Evolutionary conservation across 768 basidiomycete genomes (phyloP), one percentile per base, ranked within the genome.

Genomic region (Krasilnikovozyma curviuscula): DNA sequence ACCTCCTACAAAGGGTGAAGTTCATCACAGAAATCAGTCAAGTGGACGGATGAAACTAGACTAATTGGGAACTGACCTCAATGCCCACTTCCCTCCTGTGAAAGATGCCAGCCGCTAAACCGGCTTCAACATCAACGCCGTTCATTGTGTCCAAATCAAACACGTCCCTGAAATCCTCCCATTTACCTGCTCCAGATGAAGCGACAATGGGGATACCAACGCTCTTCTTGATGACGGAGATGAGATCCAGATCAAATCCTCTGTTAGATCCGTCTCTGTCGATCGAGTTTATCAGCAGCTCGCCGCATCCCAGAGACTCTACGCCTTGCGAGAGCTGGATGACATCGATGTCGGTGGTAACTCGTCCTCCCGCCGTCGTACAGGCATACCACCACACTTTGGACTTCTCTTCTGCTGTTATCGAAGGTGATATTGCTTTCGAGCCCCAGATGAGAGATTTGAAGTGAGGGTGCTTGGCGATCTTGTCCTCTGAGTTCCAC

Each of bases 341-440:
- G 35, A 78, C 91, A 13, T 91, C 93, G 28, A 98, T 66, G 30
- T 76, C 76, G 12, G 86, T 76, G 21, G 69, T 55, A 61, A 86
- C 81, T 27, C 93, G 77, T 13, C 93, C 93, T 32, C 93, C 91
- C 1, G 79, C 82, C 40, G 95, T 82, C 10, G 93, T 97, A 65
- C 93, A 97, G 62, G 89, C 86, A 65, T 98, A 98, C 93, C 91
- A 97, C 88, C 93, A 97, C 35, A 77, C 79, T 60, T 75, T 78
- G 35, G 75, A 78, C 45, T 71, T 67, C 54, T 81, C 81, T 49
- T 69, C 67, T 58, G 73, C 73, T 31, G 61, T 51, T 6, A 52
- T 46, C 30, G 46, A 46, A 10, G 45, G 45, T 6, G 27, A 40
- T n/a, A n/a, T n/a, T 1, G 50, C 50, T 29, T 52, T 42, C 34